These are phyloP conservation scores for Coniochaeta ligniaria DNA, from an alignment of 2,329 filamentous ascomycete genomes.

Conservation along the genomic window DNA sequence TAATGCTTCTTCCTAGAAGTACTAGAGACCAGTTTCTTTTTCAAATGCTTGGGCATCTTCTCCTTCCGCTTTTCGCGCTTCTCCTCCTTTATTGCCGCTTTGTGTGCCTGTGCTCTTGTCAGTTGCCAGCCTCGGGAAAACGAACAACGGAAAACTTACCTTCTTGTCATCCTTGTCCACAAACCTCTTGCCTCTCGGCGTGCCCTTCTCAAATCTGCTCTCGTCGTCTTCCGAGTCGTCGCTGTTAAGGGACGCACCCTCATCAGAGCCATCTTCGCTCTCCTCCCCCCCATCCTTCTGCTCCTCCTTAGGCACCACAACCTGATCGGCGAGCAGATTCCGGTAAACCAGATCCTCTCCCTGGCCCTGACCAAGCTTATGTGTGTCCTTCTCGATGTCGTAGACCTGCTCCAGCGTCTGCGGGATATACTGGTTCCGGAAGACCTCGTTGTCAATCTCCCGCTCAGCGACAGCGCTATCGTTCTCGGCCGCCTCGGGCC, in stretches of 20 bases:
- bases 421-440: conserved; percentile 92
- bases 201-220: conserved; percentile 54
- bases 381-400: conserved; percentile 85
- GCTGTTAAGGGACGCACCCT: conserved; percentile 34
- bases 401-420: conserved; percentile 95
- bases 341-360: conserved; percentile 77
- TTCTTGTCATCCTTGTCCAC: conserved; percentile 89
- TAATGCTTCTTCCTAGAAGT: conserved; percentile 58
- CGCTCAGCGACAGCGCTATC: conserved; percentile 40
- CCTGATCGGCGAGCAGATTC: conserved; percentile 69
- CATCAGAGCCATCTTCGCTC: conserved; percentile 28
- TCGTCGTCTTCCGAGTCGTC: conserved; percentile 40
- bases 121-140: background rate
- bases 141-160: conserved; percentile 26
- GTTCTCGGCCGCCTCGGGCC: conserved; percentile 31
- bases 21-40: conserved; percentile 74
- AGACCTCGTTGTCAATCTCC: conserved; percentile 84
- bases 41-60: conserved; percentile 94
- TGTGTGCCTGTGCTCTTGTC: conserved; percentile 49
- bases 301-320: conserved; percentile 32
- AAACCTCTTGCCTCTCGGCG: conserved; percentile 74
- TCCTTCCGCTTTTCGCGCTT: conserved; percentile 89
- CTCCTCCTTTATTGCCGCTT: conserved; percentile 86
- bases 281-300: conserved; percentile 26
- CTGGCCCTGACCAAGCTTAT: conserved; percentile 65